Base-by-base conservation (phyloP, 441 rosid species). In the Populus tomentosa region DNA sequence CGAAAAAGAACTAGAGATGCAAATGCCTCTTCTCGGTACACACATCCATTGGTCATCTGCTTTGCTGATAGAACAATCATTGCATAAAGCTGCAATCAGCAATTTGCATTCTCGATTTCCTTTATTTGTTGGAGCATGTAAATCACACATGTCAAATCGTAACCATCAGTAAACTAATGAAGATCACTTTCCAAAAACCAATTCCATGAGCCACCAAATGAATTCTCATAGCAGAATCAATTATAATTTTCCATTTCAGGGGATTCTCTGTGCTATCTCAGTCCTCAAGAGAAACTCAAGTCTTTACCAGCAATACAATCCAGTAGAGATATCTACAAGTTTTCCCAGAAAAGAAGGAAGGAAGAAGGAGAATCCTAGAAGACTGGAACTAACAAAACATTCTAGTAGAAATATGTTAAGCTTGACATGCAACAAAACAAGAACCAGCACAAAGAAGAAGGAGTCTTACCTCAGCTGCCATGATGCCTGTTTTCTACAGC, bases 401-500 rank as follows among this genome's bases (percentile, higher is more conserved):
- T 1, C 7, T 30, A 30, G 32, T 6, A 28, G 14, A 65, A 21
- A 36, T 35, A 30, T 26, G 6, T 36, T 30, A 33, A 13, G 38
- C 16, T 72, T 38, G 8, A 6, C 7, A 72, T n/a, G 32, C 64
- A 72, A 62, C 50, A 13, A 16, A 33, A 30, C 1, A n/a, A 33
- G 56, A 50, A n/a, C 4, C 18, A 70, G 2, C 10, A 26, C 38
- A 63, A 40, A 10, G n/a, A 71, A 61, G 7, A 62, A 68, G 30
- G 6, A 68, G 1, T 20, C 9, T 53, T 14, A 65, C 69, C 69
- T 65, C 69, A 0, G 33, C 69, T 10, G 30, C 69, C 69, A 65
- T 7, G 82, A 30, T 46, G 85, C 87, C 90, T 84, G 75, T 16
- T 33, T 68, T 30, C 13, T 65, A 64, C 32, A 62, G 77, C 69